Conservation (phyloP, 371 early-diverging fungal species). For the Mucor piriformis region DNA sequence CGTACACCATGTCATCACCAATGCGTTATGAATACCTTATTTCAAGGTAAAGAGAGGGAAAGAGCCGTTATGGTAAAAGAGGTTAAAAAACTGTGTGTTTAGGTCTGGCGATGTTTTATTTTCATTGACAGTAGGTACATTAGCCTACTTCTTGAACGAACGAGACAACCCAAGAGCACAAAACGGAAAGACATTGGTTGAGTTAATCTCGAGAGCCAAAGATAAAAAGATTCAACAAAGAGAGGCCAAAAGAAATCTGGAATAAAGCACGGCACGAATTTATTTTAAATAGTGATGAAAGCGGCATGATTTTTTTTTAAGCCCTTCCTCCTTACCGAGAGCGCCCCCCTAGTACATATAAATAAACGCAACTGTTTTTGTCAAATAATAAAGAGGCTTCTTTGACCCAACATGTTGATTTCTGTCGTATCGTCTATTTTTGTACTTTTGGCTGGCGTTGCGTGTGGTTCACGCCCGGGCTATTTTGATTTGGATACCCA, state of each 20-base stretch:
- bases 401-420: background rate
- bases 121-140: conserved; percentile 50
- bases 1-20: conserved; percentile 33
- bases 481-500: background rate
- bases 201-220: conserved; percentile 37
- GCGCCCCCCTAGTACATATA: no score
- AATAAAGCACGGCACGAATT: no score
- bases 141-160: conserved; percentile 56
- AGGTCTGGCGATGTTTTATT: conserved; percentile 53
- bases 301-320: no score
- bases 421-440: background rate
- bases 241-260: conserved; percentile 20
- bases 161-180: conserved; percentile 51
- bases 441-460: background rate
- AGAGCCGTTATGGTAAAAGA: background rate
- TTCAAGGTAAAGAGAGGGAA: conserved; percentile 32
- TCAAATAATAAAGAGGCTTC: no score
- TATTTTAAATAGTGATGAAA: no score
- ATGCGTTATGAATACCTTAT: conserved; percentile 47
- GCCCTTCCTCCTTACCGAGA: conserved; percentile 8
- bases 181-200: conserved; percentile 48
- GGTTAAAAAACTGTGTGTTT: background rate
- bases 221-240: conserved; percentile 37
- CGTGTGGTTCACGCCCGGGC: background rate
- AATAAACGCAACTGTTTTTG: no score